A percentile compares a stretch with the other conserved stretches of the same genome.
phyloP scores from a whole-genome alignment of 805 yeast genomes.

The Tetrapisispora nanseiensis region DNA sequence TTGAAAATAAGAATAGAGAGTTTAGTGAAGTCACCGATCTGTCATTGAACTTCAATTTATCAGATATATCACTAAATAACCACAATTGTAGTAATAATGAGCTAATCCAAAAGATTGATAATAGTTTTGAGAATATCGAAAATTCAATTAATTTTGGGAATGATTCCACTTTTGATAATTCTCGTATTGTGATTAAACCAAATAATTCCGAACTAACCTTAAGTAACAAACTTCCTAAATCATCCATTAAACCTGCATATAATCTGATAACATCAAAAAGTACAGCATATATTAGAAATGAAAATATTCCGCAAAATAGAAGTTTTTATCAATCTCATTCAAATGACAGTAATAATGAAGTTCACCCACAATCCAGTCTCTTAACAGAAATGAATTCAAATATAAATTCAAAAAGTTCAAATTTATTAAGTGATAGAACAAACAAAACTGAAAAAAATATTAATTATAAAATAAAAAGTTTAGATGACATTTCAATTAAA shows the following conservation, averaged over 20 bases:
- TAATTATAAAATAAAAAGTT: constrained; percentile 1
- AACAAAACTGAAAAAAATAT: neutral
- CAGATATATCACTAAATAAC: neutral
- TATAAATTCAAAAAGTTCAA: neutral
- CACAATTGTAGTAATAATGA: neutral
- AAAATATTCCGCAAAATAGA: neutral
- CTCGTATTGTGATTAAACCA: too few species aligned
- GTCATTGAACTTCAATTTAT: too few species aligned
- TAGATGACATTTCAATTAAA: constrained; percentile 3
- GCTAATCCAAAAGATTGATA: neutral
- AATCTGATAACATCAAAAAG: neutral
- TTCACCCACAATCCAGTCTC: too few species aligned
- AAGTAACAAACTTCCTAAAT: neutral
- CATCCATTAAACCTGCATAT: constrained; percentile 1
- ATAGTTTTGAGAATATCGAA: neutral
- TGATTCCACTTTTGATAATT: neutral
- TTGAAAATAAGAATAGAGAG: too few species aligned
- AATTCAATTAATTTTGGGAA: neutral
- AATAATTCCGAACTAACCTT: neutral
- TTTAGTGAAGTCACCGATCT: too few species aligned
- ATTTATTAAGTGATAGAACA: neutral
- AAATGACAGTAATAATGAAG: neutral
- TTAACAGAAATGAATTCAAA: neutral
- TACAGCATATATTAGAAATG: neutral
- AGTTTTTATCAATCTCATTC: neutral